Base-by-base conservation (phyloP, 495 filamentous ascomycete species). In the Lindgomyces ingoldianus region DNA sequence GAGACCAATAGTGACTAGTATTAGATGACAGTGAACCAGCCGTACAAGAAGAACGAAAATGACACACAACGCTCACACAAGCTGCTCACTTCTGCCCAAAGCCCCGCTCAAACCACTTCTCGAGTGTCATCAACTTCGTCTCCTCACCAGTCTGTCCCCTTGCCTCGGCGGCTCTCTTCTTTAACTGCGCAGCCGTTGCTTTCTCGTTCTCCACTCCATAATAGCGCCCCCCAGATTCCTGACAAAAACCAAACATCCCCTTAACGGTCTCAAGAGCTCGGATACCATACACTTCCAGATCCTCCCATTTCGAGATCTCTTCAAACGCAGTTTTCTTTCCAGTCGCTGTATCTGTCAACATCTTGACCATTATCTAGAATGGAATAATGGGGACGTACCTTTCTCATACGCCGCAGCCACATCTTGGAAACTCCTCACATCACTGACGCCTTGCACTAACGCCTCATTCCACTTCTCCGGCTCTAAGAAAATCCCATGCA, bases 401-500 rank as follows among this genome's bases (percentile, higher is more conserved):
- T 57, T 68, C 45, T 68, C 50, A 45, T 57, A 68, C 1, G 45
- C 53, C 0, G 19, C 19, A 4, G 24, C 33, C 4, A 51, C 42
- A 10, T 29, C 46, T 1, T 51, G 45, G 19, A 57, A 53, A 39
- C 22, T 30, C 29, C 33, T 46, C 12, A 56, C 24, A 52, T 63
- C 51, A 24, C 64, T 68, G 1, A 68, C 64, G n/a, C 57, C 64
- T 22, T 68, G 64, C 8, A 68, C 46, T 22, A 63, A 51, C 1
- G 39, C 36, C 0, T 53, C 65, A 46, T 64, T 33, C 29, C 42
- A 68, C 41, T 50, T 47, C 48, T 68, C 60, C 24, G 71, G 74
- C 12, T 76, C 70, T 1, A 76, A 55, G 26, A 76, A 73, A 10
- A 75, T 51, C 11, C 74, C 75, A 24, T 76, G 75, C 0, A 77